Base-by-base conservation (phyloP, 1,284 basidiomycete genomes). In the Chondrostereum purpureum region DNA sequence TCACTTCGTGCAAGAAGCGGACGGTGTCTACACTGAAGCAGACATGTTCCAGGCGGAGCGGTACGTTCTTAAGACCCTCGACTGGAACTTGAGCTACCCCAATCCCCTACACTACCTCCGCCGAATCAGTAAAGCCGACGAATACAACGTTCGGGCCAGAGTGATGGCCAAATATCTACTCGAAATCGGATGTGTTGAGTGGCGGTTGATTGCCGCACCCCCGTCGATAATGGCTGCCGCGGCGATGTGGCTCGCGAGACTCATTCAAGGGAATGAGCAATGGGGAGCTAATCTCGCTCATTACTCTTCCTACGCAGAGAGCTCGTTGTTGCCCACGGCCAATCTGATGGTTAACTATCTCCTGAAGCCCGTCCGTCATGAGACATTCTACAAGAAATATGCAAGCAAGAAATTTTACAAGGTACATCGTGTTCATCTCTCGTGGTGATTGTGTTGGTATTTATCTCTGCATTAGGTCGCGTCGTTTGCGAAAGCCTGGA, bases 281-380 rank as follows among this genome's bases (percentile, higher is more conserved):
- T 97, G 93, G 95, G 90, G 91, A 59, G 77, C 90, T 16, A 91
- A 94, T 64, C 63, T 94, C 52, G 88, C 90, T 1, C 92, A 97
- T 63, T 98, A 94, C 65, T 92, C 93, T 2, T 82, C 83, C 20
- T 98, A 96, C 65, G 70, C 84, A 6, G 90, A 97, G 66, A 81
- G 80, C 42, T 83, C 84, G 48, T 65, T 99, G 46, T 67, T 95
- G 20, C 89, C 90, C 1, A 88, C 85, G 0, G 95, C 92, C 1
- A 93, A 92, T 64, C 59, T 93, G 54, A 97, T 98, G 92, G 64
- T 98, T 54, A 91, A 95, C 66, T 97, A 92, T 62, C 71, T 95
- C 50, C 71, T 95, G 45, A 83, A 88, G 58, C 80, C 83, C 2
- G 63, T 82, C 46, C 70, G 72, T 42, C 82, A 90, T 50, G 82